These are phyloP conservation scores for Rhodotorula babjevae DNA, from an alignment of 768 basidiomycete genomes.

Conservation along the genomic window DNA sequence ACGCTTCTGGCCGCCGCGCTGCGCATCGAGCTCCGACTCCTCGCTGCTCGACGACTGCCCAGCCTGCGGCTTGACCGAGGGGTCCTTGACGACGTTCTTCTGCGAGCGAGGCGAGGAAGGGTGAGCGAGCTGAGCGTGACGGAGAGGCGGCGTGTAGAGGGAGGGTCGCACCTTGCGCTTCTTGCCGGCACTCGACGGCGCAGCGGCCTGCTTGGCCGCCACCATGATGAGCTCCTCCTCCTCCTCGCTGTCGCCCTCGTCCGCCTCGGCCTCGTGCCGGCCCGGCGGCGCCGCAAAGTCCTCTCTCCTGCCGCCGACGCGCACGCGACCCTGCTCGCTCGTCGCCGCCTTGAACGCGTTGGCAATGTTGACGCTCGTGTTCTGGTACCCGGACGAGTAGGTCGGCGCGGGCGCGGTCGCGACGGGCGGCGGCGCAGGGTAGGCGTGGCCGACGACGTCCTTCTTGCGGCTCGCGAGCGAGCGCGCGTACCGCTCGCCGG, in stretches of 20 bases:
- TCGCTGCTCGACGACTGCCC: constrained; percentile 27
- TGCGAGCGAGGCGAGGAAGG: neutral
- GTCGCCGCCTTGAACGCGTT: constrained; percentile 73
- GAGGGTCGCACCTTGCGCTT: constrained; percentile 28
- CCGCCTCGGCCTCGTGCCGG: neutral
- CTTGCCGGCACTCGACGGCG: constrained; percentile 10
- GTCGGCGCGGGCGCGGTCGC: too few species aligned
- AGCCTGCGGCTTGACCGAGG: neutral
- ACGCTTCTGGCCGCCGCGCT: constrained; percentile 18
- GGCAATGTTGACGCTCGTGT: constrained; percentile 82
- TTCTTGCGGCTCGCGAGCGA: constrained; percentile 4
- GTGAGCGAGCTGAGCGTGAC: neutral
- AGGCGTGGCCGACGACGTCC: constrained; percentile 6
- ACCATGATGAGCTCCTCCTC: neutral
- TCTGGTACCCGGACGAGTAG: neutral
- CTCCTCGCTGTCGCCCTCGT: neutral
- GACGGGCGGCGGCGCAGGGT: neutral
- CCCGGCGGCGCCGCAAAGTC: constrained; percentile 7
- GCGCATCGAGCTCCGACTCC: constrained; percentile 11
- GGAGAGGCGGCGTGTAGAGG: neutral
- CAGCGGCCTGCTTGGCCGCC: neutral
- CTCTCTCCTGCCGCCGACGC: constrained; percentile 20
- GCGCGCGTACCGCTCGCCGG: constrained; percentile 13
- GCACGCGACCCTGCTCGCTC: constrained; percentile 1
- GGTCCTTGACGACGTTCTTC: constrained; percentile 19